These are phyloP conservation scores for Tetrapisispora pingtungensis DNA, from an alignment of 805 yeast genomes.

Conservation along the genomic window DNA sequence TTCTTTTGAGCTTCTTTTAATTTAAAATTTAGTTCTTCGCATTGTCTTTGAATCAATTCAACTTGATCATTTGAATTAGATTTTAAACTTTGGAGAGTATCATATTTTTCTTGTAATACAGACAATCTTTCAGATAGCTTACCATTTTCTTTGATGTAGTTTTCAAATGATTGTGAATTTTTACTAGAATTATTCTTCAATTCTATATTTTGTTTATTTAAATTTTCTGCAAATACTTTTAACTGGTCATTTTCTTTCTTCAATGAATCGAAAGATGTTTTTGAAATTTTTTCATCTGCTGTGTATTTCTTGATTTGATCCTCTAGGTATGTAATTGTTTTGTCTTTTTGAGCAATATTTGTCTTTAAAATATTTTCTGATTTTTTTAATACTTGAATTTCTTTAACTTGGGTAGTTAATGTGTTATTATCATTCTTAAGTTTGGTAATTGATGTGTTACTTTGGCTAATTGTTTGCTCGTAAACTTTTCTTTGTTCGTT, in stretches of 20 bases:
- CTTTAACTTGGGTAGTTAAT: conserved; percentile 14
- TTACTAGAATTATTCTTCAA: conserved; percentile 32
- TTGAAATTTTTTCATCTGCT: conserved; percentile 18
- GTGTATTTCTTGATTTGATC: conserved; percentile 33
- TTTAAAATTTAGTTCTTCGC: conserved; percentile 61
- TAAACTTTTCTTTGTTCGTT: conserved; percentile 5
- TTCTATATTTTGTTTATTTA: conserved; percentile 32
- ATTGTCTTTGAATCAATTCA: conserved; percentile 49
- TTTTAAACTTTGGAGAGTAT: conserved; percentile 30
- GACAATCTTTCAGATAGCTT: conserved; percentile 33
- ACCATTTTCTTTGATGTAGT: conserved; percentile 33
- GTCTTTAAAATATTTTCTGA: conserved; percentile 13
- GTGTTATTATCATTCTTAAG: conserved; percentile 12
- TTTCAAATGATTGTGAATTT: conserved; percentile 29
- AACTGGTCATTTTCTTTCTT: conserved; percentile 29
- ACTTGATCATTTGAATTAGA: conserved; percentile 35
- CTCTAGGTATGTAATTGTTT: conserved; percentile 31
- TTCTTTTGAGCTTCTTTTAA: conserved; percentile 52
- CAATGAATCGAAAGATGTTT: conserved; percentile 21
- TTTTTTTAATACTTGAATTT: conserved; percentile 13
- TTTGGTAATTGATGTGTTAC: conserved; percentile 9
- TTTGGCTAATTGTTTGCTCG: conserved; percentile 5
- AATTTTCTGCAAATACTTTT: conserved; percentile 20
- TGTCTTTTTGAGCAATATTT: conserved; percentile 28
- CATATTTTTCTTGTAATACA: conserved; percentile 32